phyloP scores from a whole-genome alignment of 345 rosid genomes.

The Leavenworthia alabamica region DNA sequence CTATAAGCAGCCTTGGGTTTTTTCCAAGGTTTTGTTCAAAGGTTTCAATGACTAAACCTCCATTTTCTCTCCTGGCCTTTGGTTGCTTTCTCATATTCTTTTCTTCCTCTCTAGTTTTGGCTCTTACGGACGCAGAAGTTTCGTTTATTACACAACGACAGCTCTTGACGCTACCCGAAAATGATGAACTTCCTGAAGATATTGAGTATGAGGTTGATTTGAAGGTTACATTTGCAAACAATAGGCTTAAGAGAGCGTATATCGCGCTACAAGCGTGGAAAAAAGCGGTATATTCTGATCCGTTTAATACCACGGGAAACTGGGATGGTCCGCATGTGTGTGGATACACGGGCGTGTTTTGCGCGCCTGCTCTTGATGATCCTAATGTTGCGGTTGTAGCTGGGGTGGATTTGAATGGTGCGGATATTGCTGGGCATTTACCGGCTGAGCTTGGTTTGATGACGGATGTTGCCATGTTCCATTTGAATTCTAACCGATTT shows the following conservation, averaged over 20 bases:
- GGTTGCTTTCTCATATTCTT: conserved; percentile 48
- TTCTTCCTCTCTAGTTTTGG: conserved; percentile 27
- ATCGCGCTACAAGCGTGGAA: conserved; percentile 75
- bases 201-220: conserved; percentile 35
- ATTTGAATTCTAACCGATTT: conserved; percentile 66
- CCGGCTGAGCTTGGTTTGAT: conserved; percentile 61
- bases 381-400: conserved; percentile 47
- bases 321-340: conserved; percentile 75
- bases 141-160: conserved; percentile 58
- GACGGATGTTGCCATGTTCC: conserved; percentile 57
- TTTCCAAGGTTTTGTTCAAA: conserved; percentile 44
- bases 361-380: conserved; percentile 59
- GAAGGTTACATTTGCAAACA: conserved; percentile 39
- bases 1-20: conserved; percentile 73
- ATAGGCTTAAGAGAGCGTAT: conserved; percentile 56
- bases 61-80: conserved; percentile 31
- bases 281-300: conserved; percentile 69
- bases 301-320: conserved; percentile 52
- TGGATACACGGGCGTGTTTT: conserved; percentile 59
- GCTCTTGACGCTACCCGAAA: conserved; percentile 43
- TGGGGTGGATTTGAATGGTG: conserved; percentile 63
- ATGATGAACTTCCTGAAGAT: conserved; percentile 32
- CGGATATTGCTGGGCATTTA: conserved; percentile 75
- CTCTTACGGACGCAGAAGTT: conserved; percentile 49
- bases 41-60: conserved; percentile 35